Conservation (phyloP, 371 early-diverging fungal species). For the Haplosporangium sp. region DNA sequence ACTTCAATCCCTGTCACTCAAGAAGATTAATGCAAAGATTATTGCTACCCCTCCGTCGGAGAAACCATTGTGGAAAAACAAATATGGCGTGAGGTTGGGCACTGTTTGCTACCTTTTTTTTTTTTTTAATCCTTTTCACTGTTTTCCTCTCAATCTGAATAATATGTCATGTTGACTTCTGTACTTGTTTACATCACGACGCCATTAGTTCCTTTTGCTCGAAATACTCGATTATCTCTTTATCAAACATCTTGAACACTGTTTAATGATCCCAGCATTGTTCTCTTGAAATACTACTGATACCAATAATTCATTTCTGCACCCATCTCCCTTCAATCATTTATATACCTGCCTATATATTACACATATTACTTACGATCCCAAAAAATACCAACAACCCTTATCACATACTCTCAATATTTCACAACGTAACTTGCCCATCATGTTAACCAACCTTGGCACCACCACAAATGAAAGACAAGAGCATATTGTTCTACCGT, state of each 20-base stretch:
- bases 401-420: neutral
- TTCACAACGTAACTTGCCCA: neutral
- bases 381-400: neutral
- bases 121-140: neutral
- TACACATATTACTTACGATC: neutral
- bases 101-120: neutral
- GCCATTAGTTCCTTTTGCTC: neutral
- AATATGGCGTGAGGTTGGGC: neutral
- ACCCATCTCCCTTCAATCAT: neutral
- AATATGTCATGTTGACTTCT: neutral
- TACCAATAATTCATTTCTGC: neutral
- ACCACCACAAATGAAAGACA: conserved; percentile 3
- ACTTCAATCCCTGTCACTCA: neutral
- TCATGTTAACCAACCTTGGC: conserved; percentile 38
- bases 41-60: neutral
- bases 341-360: neutral
- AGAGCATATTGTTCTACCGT: conserved; percentile 16
- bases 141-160: neutral
- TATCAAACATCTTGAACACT: neutral
- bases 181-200: neutral
- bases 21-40: neutral
- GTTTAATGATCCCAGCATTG: neutral
- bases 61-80: neutral
- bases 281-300: neutral
- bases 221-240: neutral